Evolutionary conservation across 768 basidiomycete genomes (phyloP).

Genomic region (Hericium alpestre): DNA sequence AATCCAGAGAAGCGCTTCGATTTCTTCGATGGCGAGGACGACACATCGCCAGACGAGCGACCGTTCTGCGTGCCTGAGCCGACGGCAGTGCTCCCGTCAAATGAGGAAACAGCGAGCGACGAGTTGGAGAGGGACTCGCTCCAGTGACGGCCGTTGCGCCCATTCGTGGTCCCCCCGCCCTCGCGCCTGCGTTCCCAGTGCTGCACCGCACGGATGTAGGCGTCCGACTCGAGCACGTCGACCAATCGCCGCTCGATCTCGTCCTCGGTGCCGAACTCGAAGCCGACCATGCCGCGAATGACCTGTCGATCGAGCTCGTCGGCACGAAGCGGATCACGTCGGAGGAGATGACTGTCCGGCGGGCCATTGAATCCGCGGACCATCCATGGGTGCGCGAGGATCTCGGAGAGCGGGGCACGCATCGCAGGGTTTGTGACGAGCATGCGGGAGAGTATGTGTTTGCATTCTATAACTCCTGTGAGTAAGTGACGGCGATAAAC

Average conservation of each 20-base stretch:
- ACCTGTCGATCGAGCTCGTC: slow-evolving; percentile 85
- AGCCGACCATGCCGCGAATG: slow-evolving; percentile 86
- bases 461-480: slow-evolving; percentile 60
- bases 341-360: slow-evolving; percentile 76
- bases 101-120: slow-evolving; percentile 52
- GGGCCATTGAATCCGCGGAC: slow-evolving; percentile 72
- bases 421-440: slow-evolving; percentile 85
- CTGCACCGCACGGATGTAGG: slow-evolving; percentile 61
- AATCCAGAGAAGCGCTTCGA: slow-evolving; percentile 88
- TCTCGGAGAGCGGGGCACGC: slow-evolving; percentile 76
- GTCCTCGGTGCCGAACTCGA: slow-evolving; percentile 87
- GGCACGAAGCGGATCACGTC: slow-evolving; percentile 78
- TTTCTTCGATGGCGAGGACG: slow-evolving; percentile 35
- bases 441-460: slow-evolving; percentile 87
- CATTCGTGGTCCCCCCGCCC: slow-evolving; percentile 18
- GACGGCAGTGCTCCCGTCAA: slow-evolving; percentile 31
- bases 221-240: slow-evolving; percentile 66
- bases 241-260: slow-evolving; percentile 71
- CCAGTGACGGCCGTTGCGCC: slow-evolving; percentile 36
- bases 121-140: slow-evolving; percentile 57
- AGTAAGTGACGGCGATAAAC: slow-evolving; percentile 5
- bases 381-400: slow-evolving; percentile 90
- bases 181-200: slow-evolving; percentile 68
- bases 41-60: slow-evolving; percentile 3
- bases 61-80: neutral